These are phyloP conservation scores for Coniochaeta sp. DNA, from an alignment of 2,329 filamentous ascomycete species.

Conservation along the genomic window DNA sequence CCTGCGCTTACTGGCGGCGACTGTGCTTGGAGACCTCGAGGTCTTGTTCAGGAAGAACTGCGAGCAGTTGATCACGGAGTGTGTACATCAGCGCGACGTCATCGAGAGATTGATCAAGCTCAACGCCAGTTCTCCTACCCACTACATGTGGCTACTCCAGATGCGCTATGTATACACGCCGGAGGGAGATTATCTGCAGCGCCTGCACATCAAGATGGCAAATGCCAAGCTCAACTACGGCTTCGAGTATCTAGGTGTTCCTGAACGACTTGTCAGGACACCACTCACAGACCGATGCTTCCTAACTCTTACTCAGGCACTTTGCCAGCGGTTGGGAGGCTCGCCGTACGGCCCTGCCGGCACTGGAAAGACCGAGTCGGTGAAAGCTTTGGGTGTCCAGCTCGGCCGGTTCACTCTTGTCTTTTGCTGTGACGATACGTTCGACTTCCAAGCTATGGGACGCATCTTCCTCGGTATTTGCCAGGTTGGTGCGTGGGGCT, in stretches of 20 bases:
- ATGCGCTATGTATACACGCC: conserved; percentile 92
- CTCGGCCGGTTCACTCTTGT: conserved; percentile 96
- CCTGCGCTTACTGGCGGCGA: conserved; percentile 76
- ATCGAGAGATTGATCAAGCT: conserved; percentile 78
- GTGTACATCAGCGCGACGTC: conserved; percentile 91
- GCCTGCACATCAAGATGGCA: conserved; percentile 89
- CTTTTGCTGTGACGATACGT: conserved; percentile 99
- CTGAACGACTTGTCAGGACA: conserved; percentile 91
- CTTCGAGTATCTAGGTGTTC: conserved; percentile 95
- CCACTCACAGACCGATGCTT: conserved; percentile 98
- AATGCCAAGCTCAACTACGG: conserved; percentile 94
- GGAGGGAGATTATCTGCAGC: conserved; percentile 73
- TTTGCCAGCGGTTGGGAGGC: conserved; percentile 90
- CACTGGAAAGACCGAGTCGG: conserved; percentile 98
- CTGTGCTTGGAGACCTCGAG: conserved; percentile 83
- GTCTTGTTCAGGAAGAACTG: conserved; percentile 89
- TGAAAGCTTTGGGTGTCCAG: conserved; percentile 94
- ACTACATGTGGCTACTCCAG: conserved; percentile 89
- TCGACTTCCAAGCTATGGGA: conserved; percentile 99
- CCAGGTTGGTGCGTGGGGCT: conserved; percentile 98
- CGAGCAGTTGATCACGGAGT: conserved; percentile 97
- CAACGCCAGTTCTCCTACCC: conserved; percentile 65
- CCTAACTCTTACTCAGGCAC: conserved; percentile 89
- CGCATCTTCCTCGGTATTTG: conserved; percentile 99
- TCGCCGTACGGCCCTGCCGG: conserved; percentile 96